phyloP scores from a whole-genome alignment of 352 stramenopile genomes.

The Phytophthora hybrid region DNA sequence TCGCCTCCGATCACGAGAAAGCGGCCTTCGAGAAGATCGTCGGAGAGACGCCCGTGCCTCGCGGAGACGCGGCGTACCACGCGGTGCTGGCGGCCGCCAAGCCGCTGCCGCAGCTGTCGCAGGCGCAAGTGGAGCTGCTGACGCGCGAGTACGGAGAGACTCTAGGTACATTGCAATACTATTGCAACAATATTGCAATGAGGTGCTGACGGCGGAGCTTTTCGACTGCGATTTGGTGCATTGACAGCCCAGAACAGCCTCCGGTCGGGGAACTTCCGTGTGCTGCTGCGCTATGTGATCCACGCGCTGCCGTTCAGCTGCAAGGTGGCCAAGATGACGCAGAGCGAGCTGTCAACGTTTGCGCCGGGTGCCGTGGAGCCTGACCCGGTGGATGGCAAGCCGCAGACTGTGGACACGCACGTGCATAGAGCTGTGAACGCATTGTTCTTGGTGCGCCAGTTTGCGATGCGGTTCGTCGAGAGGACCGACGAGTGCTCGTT shows the following conservation, averaged over 20 bases:
- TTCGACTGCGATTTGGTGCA: neutral
- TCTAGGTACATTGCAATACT: slow-evolving; percentile 49
- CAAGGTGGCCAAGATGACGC: slow-evolving; percentile 62
- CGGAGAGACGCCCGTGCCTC: slow-evolving; percentile 49
- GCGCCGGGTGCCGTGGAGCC: slow-evolving; percentile 23
- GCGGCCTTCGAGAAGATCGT: slow-evolving; percentile 80
- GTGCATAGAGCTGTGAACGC: slow-evolving; percentile 67
- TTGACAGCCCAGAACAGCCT: slow-evolving; percentile 71
- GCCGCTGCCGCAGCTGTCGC: slow-evolving; percentile 60
- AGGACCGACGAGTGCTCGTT: slow-evolving; percentile 70
- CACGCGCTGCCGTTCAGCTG: slow-evolving; percentile 65
- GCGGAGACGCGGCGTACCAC: slow-evolving; percentile 65
- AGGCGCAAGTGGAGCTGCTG: slow-evolving; percentile 64
- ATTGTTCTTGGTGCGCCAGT: slow-evolving; percentile 78
- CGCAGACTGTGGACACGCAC: slow-evolving; percentile 52
- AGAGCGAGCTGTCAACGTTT: slow-evolving; percentile 55
- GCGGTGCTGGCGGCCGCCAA: slow-evolving; percentile 50
- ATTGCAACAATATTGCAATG: neutral
- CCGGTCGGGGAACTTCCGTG: slow-evolving; percentile 77
- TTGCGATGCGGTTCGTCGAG: slow-evolving; percentile 78
- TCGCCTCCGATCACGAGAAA: slow-evolving; percentile 60
- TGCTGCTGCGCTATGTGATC: slow-evolving; percentile 71
- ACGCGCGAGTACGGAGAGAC: slow-evolving; percentile 70
- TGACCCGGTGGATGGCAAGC: slow-evolving; percentile 38
- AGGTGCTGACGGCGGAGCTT: neutral